phyloP scores from a whole-genome alignment of 257 asterid genomes.

The Fraxinus excelsior region DNA sequence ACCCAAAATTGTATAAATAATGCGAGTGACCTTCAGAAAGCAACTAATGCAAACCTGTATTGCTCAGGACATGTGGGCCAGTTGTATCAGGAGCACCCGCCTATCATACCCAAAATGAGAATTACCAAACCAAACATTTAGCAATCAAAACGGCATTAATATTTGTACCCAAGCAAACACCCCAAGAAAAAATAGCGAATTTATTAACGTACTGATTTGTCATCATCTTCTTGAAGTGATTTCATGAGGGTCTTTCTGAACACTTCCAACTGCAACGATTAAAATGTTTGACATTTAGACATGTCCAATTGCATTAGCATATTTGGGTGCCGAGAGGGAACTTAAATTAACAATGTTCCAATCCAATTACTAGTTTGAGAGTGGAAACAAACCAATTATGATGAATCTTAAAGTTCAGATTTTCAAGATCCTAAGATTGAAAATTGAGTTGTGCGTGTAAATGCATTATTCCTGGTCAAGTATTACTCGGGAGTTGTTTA shows the following conservation, averaged over 20 bases:
- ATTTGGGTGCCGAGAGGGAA: not conserved
- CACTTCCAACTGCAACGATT: slow-evolving; percentile 68
- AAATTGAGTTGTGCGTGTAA: not conserved
- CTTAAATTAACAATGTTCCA: not conserved
- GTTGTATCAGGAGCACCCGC: slow-evolving; percentile 43
- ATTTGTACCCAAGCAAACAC: not conserved
- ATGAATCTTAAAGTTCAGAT: not conserved
- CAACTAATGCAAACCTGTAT: slow-evolving; percentile 39
- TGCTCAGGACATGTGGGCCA: slow-evolving; percentile 31
- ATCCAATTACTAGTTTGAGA: not conserved
- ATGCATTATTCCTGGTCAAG: not conserved
- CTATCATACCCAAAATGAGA: slow-evolving; percentile 37
- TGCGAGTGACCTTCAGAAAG: not conserved
- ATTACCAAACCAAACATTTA: slow-evolving; percentile 14
- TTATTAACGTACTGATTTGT: slow-evolving; percentile 53
- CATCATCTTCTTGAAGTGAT: slow-evolving; percentile 86
- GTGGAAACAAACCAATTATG: not conserved
- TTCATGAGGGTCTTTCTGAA: slow-evolving; percentile 88
- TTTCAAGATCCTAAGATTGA: not conserved
- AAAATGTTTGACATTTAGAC: slow-evolving; percentile 24
- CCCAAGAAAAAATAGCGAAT: slow-evolving; percentile 4
- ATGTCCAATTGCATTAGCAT: slow-evolving; percentile 2
- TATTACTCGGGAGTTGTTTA: not conserved
- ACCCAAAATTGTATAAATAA: not conserved
- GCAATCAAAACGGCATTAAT: not conserved